Conservation (phyloP, 1,284 basidiomycete species). For the Taiwanofungus camphoratus region DNA sequence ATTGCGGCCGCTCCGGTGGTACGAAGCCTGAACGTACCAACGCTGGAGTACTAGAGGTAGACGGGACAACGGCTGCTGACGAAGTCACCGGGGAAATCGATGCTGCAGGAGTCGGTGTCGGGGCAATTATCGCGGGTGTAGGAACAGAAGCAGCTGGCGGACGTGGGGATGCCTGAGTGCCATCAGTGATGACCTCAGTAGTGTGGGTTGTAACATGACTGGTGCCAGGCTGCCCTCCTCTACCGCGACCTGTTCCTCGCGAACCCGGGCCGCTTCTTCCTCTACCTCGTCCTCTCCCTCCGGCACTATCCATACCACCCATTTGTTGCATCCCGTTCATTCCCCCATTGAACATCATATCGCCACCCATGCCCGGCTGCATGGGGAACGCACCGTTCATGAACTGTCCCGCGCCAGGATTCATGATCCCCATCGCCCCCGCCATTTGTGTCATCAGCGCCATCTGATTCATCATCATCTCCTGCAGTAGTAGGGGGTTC, state of each 20-base stretch:
- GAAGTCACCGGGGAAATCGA: constrained; percentile 26
- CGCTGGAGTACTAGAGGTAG: constrained; percentile 22
- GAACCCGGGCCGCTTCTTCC: constrained; percentile 27
- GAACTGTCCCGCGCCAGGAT: constrained; percentile 47
- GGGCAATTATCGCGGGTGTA: constrained; percentile 29
- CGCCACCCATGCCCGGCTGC: constrained; percentile 48
- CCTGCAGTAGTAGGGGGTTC: constrained; percentile 70
- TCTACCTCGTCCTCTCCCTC: constrained; percentile 36
- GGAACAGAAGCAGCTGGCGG: constrained; percentile 14
- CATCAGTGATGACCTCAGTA: constrained; percentile 3
- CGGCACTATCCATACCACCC: constrained; percentile 22
- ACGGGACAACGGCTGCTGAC: constrained; percentile 22
- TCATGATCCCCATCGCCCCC: constrained; percentile 66
- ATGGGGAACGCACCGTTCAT: constrained; percentile 48
- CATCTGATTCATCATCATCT: constrained; percentile 85
- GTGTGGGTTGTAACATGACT: constrained; percentile 10
- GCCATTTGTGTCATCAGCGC: constrained; percentile 81
- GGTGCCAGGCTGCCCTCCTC: constrained; percentile 30
- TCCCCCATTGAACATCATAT: constrained; percentile 46
- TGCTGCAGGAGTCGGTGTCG: constrained; percentile 30
- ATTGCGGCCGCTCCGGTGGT: constrained; percentile 71
- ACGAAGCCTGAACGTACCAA: constrained; percentile 41
- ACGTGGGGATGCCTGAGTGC: constrained; percentile 8
- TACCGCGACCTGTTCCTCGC: constrained; percentile 23
- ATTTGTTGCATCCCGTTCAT: constrained; percentile 35